Conservation (phyloP, 2,329 filamentous ascomycete species). For the Penicillium sp. region DNA sequence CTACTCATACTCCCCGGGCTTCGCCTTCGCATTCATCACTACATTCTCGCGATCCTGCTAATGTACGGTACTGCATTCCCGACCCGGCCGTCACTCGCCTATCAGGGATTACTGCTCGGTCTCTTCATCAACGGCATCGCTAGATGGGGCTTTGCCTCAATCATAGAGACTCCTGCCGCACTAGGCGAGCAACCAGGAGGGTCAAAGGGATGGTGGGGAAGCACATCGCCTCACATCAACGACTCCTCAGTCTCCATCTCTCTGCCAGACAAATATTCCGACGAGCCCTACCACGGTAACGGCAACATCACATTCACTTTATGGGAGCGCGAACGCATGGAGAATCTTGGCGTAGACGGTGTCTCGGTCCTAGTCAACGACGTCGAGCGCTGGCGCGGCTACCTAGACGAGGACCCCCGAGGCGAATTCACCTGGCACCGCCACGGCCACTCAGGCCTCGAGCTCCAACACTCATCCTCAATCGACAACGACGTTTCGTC, state of each 20-base stretch:
- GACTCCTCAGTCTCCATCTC: constrained; percentile 48
- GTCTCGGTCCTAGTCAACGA: constrained; percentile 67
- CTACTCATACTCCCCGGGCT: constrained; percentile 75
- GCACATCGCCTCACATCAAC: constrained; percentile 60
- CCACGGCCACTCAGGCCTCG: constrained; percentile 46
- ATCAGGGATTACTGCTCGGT: constrained; percentile 87
- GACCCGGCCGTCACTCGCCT: constrained; percentile 80
- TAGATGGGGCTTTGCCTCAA: constrained; percentile 88
- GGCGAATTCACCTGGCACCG: constrained; percentile 59
- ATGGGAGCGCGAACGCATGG: constrained; percentile 48
- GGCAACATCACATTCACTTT: constrained; percentile 53
- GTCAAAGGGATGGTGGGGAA: constrained; percentile 48
- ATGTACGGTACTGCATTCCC: constrained; percentile 89
- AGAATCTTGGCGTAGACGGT: constrained; percentile 55
- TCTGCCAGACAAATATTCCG: constrained; percentile 40
- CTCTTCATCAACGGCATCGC: constrained; percentile 94
- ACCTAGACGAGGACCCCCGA: constrained; percentile 54
- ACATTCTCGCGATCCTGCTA: constrained; percentile 84
- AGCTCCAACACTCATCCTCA: constrained; percentile 33
- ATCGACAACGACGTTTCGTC: constrained; percentile 29
- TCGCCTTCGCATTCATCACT: constrained; percentile 90
- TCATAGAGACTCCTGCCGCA: constrained; percentile 79
- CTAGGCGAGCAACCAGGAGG: constrained; percentile 60
- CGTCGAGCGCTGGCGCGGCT: constrained; percentile 65
- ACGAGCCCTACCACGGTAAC: constrained; percentile 42